Base-by-base conservation (phyloP, 495 filamentous ascomycete genomes). In the Jackrogersella multiformis region DNA sequence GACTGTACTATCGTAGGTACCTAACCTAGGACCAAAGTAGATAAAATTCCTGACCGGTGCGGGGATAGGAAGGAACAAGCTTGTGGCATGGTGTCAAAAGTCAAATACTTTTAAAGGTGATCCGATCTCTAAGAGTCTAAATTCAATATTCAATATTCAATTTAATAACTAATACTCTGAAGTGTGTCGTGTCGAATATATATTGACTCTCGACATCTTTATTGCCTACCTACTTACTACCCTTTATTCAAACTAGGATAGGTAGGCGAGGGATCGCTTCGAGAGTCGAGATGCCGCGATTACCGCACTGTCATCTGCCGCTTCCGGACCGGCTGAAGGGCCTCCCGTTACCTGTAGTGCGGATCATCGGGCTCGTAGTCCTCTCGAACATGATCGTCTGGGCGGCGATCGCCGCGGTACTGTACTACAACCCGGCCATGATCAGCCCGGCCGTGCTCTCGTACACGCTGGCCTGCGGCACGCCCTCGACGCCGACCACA, bases 401-500 rank as follows among this genome's bases (percentile, higher is more conserved):
- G 93, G 82, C 86, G 60, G 88, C 84, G 5, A 85, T 87, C 8
- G 92, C 84, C 32, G 84, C 94, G 49, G 82, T 94, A 5, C 74
- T 96, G 21, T 80, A 77, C 60, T 81, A 74, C 73, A 69, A 81
- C 69, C 76, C 83, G 44, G 78, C 84, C 3, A 80, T 97, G 56
- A 86, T 93, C 38, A 90, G 89, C 13, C 89, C 92, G 3, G 90
- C 94, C 4, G 86, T 94, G 13, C 84, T 96, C 0, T 86, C 94
- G 12, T 97, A 96, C 75, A 94, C 93, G 0, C 83, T 99, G 5
- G 95, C 5, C 84, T 99, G 18, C 87, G 95, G 53, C 94, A 99
- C 83, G 95, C 95, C 2, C 88, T 97, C 48, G 95, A 97, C 74
- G 95, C 95, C 13, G 94, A 99, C 77, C 95, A 99, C 78, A 97